A percentile compares a stretch with the other conserved stretches of the same genome.
phyloP scores from a whole-genome alignment of 495 filamentous ascomycete species.

The Penicillium goetzii region DNA sequence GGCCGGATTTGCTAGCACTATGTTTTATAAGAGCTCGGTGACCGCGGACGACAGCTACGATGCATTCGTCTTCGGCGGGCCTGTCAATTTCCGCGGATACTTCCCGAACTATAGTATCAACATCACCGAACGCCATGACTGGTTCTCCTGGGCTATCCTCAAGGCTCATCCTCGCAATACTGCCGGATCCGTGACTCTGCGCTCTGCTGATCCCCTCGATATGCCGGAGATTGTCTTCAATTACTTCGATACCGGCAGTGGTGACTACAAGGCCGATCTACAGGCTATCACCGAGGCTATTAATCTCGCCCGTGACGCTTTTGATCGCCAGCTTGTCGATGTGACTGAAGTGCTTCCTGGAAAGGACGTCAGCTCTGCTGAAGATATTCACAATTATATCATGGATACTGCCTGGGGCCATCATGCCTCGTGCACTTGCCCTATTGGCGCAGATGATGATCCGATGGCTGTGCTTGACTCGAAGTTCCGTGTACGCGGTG shows the following conservation, averaged over 20 bases:
- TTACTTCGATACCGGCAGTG: slow-evolving; percentile 53
- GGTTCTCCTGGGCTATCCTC: slow-evolving; percentile 55
- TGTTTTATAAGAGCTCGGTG: slow-evolving; percentile 49
- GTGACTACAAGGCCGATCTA: slow-evolving; percentile 46
- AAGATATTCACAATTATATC: slow-evolving; percentile 52
- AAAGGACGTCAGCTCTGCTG: slow-evolving; percentile 38
- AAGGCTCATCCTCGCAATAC: slow-evolving; percentile 59
- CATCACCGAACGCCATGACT: slow-evolving; percentile 34
- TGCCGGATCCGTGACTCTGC: slow-evolving; percentile 54
- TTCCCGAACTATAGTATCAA: slow-evolving; percentile 42
- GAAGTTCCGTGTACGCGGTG: slow-evolving; percentile 59
- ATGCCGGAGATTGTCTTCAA: slow-evolving; percentile 59
- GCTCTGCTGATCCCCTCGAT: slow-evolving; percentile 56
- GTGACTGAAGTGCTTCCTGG: slow-evolving; percentile 54
- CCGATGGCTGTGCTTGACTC: slow-evolving; percentile 63
- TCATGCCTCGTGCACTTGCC: slow-evolving; percentile 61
- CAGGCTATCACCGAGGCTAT: slow-evolving; percentile 53
- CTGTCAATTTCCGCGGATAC: slow-evolving; percentile 51
- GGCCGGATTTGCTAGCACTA: slow-evolving; percentile 50
- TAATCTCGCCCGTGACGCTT: slow-evolving; percentile 45
- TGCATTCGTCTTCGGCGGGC: slow-evolving; percentile 56
- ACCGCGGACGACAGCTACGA: slow-evolving; percentile 49
- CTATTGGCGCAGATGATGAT: slow-evolving; percentile 60
- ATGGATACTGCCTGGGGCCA: slow-evolving; percentile 61
- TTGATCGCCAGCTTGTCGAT: slow-evolving; percentile 32